Evolutionary conservation across 805 yeast species (phyloP), one percentile per base, ranked within the genome.

Genomic region (Blastobotrys robertii): DNA sequence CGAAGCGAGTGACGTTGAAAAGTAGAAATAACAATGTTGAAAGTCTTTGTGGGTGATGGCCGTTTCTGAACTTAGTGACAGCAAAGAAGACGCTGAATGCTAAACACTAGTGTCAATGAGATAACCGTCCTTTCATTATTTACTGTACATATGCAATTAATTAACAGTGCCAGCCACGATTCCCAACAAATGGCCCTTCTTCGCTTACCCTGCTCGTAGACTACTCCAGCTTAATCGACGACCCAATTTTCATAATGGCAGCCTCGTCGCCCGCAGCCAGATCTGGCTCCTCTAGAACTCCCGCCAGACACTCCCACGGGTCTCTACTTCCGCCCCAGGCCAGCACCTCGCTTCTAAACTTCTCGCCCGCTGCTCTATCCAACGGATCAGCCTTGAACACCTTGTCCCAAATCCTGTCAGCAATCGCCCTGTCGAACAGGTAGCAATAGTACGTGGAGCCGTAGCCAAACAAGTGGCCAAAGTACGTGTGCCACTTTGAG

Each of bases 381-480:
- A 82, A 70, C 1, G 96, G 95, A 57, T 87, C 76, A 3, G 69
- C 53, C 2, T 63, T 67, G 59, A 92, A 92, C 33, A 90, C 64
- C 38, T 74, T 77, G 8, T 72, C 69, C 88, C 95, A 92, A 2
- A 90, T 73, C 55, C 78, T 79, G 19, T 86, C 76, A 0, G 97
- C 97, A 49, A 92, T 84, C 5, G 95, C 96, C 33, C 97, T 66
- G 63, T 92, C 98, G 44, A 92, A 73, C 41, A 92, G 62, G 58
- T 92, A 92, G 28, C 95, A 83, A 64, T 92, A 92, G 58, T 92
- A 92, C 1, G 88, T 84, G 0, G 97, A 84, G 1, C 97, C 97
- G 57, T 92, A 92, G 0, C 95, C 86, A 52, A 82, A 84, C 34
- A 92, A 65, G 57, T 92, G 98, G 1, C 96, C 94, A 63, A 92